Base-by-base conservation (phyloP, 805 yeast species). In the Wickerhamiella nectarea region DNA sequence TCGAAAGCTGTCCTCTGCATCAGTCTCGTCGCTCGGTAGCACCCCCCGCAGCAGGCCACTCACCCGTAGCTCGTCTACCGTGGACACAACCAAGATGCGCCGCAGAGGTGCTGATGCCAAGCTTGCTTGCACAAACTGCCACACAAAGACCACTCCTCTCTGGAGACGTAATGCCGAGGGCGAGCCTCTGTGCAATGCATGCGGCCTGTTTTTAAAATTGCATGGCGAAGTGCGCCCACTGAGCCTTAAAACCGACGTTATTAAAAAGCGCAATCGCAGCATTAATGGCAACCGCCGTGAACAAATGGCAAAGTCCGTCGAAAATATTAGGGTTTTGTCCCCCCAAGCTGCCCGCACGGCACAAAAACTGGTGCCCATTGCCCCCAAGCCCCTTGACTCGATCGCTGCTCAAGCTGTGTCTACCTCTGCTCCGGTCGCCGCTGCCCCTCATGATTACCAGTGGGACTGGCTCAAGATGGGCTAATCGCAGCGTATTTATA, bases 121-220 rank as follows among this genome's bases (percentile, higher is more conserved):
- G 34, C 29, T 48, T 6, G 66, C 65, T 46, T 87, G 95, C 62
- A 78, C 87, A 7, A 89, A 89, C 62, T 89, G 98, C 62, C 80
- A 80, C 57, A 89, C 98, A 0, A 75, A 73, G 50, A 87, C 93
- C 25, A 89, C 98, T 0, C 98, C 98, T 1, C 63, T 89, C 22
- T 89, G 98, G 98, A 68, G 98, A 54, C 70, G 96, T 45, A 85
- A 87, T 52, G 86, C 95, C 0, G 85, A 84, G 50, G 97, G 97
- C 1, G 83, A 85, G 60, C 94, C 96, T 0, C 65, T 89, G 46
- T 89, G 98, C 64, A 89, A 89, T 59, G 98, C 98, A 0, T 89
- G 98, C 66, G 98, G 98, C 0, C 66, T 89, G 48, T 89, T 89
- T 55, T 70, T 85, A 58, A 89, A 89, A 62, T 65, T 89, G 29